These are phyloP conservation scores for Pontederia crassipes DNA, from an alignment of 176 grass and related monocot genomes.

Conservation along the genomic window DNA sequence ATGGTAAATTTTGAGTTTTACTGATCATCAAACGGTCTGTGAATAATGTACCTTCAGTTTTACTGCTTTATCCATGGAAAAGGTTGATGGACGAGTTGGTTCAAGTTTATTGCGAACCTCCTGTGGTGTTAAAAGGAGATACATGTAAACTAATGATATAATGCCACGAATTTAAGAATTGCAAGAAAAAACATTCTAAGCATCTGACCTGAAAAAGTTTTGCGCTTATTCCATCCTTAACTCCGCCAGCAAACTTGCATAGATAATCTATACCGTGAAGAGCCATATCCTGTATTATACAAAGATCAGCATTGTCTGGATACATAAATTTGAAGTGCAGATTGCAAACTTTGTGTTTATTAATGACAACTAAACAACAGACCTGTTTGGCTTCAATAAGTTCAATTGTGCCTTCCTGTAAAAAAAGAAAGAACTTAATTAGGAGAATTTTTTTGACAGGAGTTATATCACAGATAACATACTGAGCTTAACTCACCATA, in stretches of 20 bases:
- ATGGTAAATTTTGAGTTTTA: background rate
- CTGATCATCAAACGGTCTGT: too few relatives aligned
- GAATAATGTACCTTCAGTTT: too few relatives aligned
- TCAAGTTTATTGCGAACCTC: too few relatives aligned
- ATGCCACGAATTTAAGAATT: too few relatives aligned
- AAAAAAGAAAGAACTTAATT: conserved; percentile 22
- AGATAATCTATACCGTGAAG: conserved; percentile 90
- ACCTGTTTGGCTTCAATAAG: conserved; percentile 92
- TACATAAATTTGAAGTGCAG: too few relatives aligned
- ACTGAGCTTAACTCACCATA: conserved; percentile 49
- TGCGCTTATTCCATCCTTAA: conserved; percentile 68
- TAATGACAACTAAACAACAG: background rate
- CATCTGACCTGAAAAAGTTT: conserved; percentile 64
- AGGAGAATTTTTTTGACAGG: conserved; percentile 5
- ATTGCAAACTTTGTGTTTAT: background rate
- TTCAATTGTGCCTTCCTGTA: conserved; percentile 87
- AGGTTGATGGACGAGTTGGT: too few relatives aligned
- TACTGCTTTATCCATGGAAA: too few relatives aligned
- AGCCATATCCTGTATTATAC: conserved; percentile 55
- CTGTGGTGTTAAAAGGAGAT: too few relatives aligned
- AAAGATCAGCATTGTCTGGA: conserved; percentile 11
- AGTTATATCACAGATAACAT: conserved; percentile 7
- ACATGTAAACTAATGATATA: too few relatives aligned
- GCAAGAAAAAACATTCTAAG: too few relatives aligned
- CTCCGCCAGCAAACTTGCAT: conserved; percentile 79